These are phyloP conservation scores for Aspergillus diversus DNA, from an alignment of 495 filamentous ascomycete species.

Conservation along the genomic window DNA sequence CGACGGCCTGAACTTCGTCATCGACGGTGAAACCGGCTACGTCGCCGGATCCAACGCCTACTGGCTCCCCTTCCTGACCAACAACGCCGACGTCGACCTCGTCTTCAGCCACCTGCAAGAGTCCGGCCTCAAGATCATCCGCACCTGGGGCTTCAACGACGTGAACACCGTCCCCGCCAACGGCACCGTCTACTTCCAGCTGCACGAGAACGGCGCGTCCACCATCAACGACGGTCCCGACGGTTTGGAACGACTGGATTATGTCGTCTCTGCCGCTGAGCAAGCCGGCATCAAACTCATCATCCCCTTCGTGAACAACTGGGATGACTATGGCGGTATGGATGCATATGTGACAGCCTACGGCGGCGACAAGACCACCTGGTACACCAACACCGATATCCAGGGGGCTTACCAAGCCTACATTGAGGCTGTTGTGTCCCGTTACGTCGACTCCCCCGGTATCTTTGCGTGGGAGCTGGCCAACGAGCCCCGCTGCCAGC, in stretches of 20 bases:
- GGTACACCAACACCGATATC: constrained; percentile 59
- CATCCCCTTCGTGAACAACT: constrained; percentile 61
- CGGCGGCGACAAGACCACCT: constrained; percentile 45
- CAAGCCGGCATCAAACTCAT: constrained; percentile 62
- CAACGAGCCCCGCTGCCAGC: constrained; percentile 72
- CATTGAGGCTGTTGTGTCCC: constrained; percentile 61
- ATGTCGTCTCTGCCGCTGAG: constrained; percentile 62
- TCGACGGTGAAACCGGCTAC: constrained; percentile 64
- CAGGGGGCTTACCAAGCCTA: constrained; percentile 67
- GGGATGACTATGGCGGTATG: constrained; percentile 70
- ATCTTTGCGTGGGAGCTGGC: constrained; percentile 74
- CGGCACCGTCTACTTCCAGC: constrained; percentile 64
- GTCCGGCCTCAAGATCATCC: constrained; percentile 68
- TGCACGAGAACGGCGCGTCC: constrained; percentile 53
- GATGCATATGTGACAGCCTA: constrained; percentile 58
- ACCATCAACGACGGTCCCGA: constrained; percentile 69
- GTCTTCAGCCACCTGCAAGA: constrained; percentile 51
- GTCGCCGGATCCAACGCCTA: constrained; percentile 75
- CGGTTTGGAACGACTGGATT: constrained; percentile 69
- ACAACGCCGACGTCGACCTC: constrained; percentile 62
- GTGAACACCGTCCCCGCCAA: constrained; percentile 48
- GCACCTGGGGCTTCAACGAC: constrained; percentile 77
- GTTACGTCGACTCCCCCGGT: constrained; percentile 60
- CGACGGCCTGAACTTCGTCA: constrained; percentile 48
- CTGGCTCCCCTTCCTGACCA: constrained; percentile 72